phyloP scores from a whole-genome alignment of 2,329 filamentous ascomycete genomes.

The Rachicladosporium sp. region DNA sequence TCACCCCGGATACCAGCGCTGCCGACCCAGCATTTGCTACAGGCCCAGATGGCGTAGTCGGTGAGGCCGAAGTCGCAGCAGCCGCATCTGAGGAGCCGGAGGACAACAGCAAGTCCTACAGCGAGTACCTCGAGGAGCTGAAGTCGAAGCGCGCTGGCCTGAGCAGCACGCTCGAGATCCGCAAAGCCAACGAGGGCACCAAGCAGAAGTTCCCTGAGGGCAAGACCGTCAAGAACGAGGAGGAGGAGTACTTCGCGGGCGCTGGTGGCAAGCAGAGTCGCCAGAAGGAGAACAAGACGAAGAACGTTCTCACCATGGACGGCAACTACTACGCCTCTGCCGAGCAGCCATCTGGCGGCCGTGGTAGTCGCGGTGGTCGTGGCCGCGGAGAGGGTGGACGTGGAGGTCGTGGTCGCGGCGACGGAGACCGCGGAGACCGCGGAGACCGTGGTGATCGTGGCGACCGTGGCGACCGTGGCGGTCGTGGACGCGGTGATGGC shows the following conservation, averaged over 20 bases:
- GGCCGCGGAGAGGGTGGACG: conserved; percentile 35
- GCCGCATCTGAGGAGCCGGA: conserved; percentile 35
- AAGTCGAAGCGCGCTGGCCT: conserved; percentile 62
- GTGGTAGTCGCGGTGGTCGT: conserved; percentile 34
- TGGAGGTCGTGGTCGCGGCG: conserved; percentile 24
- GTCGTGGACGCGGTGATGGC: conserved; percentile 25
- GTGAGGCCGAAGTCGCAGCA: conserved; percentile 16
- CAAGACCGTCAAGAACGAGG: conserved; percentile 47
- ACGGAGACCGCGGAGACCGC: conserved; percentile 30
- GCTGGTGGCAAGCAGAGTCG: conserved; percentile 63
- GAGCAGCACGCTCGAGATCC: conserved; percentile 48
- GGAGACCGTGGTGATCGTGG: conserved; percentile 25
- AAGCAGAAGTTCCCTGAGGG: conserved; percentile 91
- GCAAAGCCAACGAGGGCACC: conserved; percentile 85
- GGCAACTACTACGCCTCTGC: conserved; percentile 50
- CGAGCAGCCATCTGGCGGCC: conserved; percentile 39
- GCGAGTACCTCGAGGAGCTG: conserved; percentile 70
- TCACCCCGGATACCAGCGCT: conserved; percentile 22
- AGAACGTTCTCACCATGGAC: conserved; percentile 81
- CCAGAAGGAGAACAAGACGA: conserved; percentile 83
- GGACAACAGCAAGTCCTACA: conserved; percentile 83
- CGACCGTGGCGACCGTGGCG: conserved; percentile 14
- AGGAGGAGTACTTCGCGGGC: conserved; percentile 64
- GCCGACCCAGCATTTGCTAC: conserved; percentile 33
- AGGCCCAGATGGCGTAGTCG: conserved; percentile 26